A percentile compares a stretch with the other conserved stretches of the same genome.
Evolutionary conservation across 805 yeast genomes (phyloP).

Genomic region (Nakazawaea populi): DNA sequence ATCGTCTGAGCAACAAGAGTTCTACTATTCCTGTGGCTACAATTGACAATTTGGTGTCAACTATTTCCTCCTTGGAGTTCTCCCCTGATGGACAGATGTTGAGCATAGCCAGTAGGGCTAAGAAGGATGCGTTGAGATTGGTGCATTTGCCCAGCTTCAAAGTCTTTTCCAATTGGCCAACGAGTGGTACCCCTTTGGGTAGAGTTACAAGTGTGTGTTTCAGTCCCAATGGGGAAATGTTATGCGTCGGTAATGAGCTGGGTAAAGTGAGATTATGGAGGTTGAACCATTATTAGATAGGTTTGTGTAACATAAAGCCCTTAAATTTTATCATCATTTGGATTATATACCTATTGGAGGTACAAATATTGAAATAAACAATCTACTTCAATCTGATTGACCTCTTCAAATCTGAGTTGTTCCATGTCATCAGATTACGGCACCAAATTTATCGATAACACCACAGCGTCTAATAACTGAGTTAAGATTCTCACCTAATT

Average conservation of each 20-base stretch:
- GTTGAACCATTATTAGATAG: constrained; percentile 65
- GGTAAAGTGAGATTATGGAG: constrained; percentile 90
- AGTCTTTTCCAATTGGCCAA: constrained; percentile 95
- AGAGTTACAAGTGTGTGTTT: constrained; percentile 77
- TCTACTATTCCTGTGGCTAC: constrained; percentile 38
- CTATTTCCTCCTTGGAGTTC: constrained; percentile 69
- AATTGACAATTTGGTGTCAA: constrained; percentile 75
- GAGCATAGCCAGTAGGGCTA: constrained; percentile 78
- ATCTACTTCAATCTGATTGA: too few relatives aligned
- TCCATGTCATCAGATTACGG: too few relatives aligned
- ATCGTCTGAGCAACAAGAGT: constrained; percentile 28
- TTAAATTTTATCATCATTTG: too few relatives aligned
- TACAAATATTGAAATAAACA: too few relatives aligned
- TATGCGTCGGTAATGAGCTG: constrained; percentile 85
- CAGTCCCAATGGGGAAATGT: constrained; percentile 74
- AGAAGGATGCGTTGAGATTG: constrained; percentile 78
- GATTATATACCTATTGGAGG: too few relatives aligned
- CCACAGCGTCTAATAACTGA: too few relatives aligned
- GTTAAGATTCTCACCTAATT: too few relatives aligned
- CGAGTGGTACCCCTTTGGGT: constrained; percentile 95
- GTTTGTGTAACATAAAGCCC: too few relatives aligned
- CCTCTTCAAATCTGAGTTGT: too few relatives aligned
- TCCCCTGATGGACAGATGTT: constrained; percentile 86
- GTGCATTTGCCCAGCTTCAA: constrained; percentile 85
- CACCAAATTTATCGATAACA: too few relatives aligned